These are phyloP conservation scores for Citrus inodora DNA, from an alignment of 345 rosid genomes.

Conservation along the genomic window DNA sequence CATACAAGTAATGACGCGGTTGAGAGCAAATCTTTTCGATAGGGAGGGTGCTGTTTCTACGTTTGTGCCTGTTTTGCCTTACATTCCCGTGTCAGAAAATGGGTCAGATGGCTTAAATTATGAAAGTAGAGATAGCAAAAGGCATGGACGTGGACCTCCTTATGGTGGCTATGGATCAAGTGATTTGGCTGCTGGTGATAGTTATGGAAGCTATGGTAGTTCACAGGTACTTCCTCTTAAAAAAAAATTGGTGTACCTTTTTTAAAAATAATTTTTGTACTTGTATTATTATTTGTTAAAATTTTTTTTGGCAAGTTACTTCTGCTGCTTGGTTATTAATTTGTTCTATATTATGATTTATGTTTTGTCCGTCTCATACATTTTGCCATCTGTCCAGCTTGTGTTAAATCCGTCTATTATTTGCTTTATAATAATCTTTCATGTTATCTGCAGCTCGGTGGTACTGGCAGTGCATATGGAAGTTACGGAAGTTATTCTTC, in stretches of 20 bases:
- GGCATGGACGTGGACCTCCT: slow-evolving; percentile 66
- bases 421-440: slow-evolving; percentile 10
- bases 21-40: slow-evolving; percentile 87
- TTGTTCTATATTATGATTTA: not conserved
- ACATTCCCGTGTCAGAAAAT: slow-evolving; percentile 75
- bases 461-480: slow-evolving; percentile 74
- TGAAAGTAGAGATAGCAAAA: slow-evolving; percentile 76
- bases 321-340: not conserved
- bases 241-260: no score
- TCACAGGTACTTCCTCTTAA: slow-evolving; percentile 46
- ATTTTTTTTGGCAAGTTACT: not conserved
- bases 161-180: slow-evolving; percentile 72
- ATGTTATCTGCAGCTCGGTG: slow-evolving; percentile 53
- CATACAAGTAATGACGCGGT: slow-evolving; percentile 65
- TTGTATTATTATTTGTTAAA: not conserved
- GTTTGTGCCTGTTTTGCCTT: slow-evolving; percentile 81
- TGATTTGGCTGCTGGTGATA: slow-evolving; percentile 52
- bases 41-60: slow-evolving; percentile 81
- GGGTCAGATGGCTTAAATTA: slow-evolving; percentile 46
- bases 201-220: slow-evolving; percentile 72
- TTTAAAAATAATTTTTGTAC: not conserved
- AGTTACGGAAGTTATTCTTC: slow-evolving; percentile 84
- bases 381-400: no score
- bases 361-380: not conserved
- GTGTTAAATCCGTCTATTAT: not conserved